phyloP scores from a whole-genome alignment of 2,329 filamentous ascomycete genomes.

The Hypocrella siamensis region DNA sequence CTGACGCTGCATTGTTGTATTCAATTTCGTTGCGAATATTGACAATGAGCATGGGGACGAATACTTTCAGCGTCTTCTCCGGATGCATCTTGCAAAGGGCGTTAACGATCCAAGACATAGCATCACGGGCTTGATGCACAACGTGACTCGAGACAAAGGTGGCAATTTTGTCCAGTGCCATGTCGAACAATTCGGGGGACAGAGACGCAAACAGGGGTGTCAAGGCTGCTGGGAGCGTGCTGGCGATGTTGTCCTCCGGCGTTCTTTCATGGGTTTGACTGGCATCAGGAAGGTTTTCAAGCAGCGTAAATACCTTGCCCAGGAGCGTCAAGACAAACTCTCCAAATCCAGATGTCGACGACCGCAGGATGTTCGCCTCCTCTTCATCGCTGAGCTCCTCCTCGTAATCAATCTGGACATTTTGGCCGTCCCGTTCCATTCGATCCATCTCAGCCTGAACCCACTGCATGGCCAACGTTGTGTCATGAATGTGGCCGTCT shows the following conservation, averaged over 20 bases:
- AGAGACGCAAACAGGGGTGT: conserved; percentile 80
- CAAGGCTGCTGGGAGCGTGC: conserved; percentile 81
- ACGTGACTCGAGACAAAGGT: conserved; percentile 88
- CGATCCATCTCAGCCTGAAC: conserved; percentile 87
- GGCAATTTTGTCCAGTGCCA: conserved; percentile 80
- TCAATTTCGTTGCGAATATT: conserved; percentile 95
- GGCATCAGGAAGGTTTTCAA: conserved; percentile 90
- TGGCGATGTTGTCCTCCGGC: conserved; percentile 93
- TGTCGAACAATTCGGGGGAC: conserved; percentile 84
- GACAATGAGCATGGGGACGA: conserved; percentile 78
- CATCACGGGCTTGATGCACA: conserved; percentile 89
- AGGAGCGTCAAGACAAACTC: conserved; percentile 86
- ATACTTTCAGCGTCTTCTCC: conserved; percentile 77
- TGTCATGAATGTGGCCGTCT: conserved; percentile 52
- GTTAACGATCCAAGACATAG: conserved; percentile 97
- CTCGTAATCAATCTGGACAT: conserved; percentile 73
- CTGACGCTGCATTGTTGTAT: conserved; percentile 88
- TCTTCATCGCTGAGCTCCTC: conserved; percentile 70
- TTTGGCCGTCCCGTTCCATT: conserved; percentile 76
- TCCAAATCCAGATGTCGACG: conserved; percentile 83
- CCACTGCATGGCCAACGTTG: conserved; percentile 75
- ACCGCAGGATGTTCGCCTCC: conserved; percentile 76
- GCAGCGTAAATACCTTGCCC: conserved; percentile 83
- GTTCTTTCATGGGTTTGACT: conserved; percentile 77
- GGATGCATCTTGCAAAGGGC: conserved; percentile 91